These are phyloP conservation scores for Ramaria rubella DNA, from an alignment of 768 basidiomycete species.

Conservation along the genomic window DNA sequence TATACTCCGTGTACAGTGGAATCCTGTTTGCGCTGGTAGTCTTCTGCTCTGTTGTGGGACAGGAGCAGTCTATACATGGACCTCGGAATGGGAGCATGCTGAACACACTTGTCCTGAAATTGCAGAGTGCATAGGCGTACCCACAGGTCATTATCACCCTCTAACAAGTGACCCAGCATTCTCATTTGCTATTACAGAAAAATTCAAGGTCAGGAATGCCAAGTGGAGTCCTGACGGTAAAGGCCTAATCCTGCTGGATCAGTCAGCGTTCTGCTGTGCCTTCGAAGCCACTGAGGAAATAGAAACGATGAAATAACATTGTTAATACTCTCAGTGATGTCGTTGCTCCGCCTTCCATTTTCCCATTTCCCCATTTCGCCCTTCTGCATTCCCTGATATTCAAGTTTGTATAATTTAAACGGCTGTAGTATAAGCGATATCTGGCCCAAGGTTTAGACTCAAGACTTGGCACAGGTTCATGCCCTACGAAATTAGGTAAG, in stretches of 20 bases:
- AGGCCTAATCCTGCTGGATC: conserved; percentile 67
- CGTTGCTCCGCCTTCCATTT: too few relatives aligned
- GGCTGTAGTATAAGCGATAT: too few relatives aligned
- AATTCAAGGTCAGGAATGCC: conserved; percentile 64
- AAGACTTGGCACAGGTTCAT: too few relatives aligned
- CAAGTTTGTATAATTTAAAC: too few relatives aligned
- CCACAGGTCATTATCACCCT: conserved; percentile 59
- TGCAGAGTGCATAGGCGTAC: conserved; percentile 87
- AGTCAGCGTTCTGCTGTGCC: conserved; percentile 77
- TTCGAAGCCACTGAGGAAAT: conserved; percentile 62
- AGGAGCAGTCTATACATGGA: conserved; percentile 71
- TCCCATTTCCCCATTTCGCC: too few relatives aligned
- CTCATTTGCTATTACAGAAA: conserved; percentile 34
- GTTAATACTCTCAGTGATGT: too few relatives aligned
- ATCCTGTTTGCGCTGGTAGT: conserved; percentile 71
- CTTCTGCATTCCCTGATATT: too few relatives aligned
- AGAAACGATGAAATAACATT: too few relatives aligned
- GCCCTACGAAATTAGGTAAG: too few relatives aligned
- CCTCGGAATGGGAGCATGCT: conserved; percentile 57
- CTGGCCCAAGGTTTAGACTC: too few relatives aligned
- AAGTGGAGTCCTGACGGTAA: conserved; percentile 86
- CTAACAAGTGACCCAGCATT: not conserved
- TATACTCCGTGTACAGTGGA: conserved; percentile 70
- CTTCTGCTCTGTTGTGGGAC: conserved; percentile 62
- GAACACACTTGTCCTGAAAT: conserved; percentile 51